Conservation (phyloP, 2,329 filamentous ascomycete genomes). For the Mollisia scopiformis region DNA sequence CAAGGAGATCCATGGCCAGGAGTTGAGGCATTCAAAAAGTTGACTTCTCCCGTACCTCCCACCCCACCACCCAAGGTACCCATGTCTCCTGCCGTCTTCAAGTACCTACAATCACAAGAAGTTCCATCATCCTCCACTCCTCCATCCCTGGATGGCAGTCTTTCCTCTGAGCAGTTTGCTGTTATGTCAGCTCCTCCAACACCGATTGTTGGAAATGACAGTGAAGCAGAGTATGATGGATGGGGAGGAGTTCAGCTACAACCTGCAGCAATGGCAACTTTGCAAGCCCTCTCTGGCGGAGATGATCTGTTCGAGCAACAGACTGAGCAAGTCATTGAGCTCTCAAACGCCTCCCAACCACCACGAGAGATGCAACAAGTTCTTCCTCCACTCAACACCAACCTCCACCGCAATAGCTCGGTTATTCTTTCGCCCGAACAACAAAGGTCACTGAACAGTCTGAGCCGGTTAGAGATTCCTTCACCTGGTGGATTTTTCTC, state of each 20-base stretch:
- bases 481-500: slow-evolving; percentile 93
- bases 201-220: slow-evolving; percentile 66
- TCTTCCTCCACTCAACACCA: slow-evolving; percentile 52
- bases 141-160: slow-evolving; percentile 82
- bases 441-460: slow-evolving; percentile 65
- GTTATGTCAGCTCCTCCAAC: slow-evolving; percentile 83
- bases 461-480: slow-evolving; percentile 84
- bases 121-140: slow-evolving; percentile 78
- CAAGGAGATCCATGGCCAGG: slow-evolving; percentile 49
- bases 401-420: slow-evolving; percentile 37
- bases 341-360: slow-evolving; percentile 32
- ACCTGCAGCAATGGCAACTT: slow-evolving; percentile 76
- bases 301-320: slow-evolving; percentile 64
- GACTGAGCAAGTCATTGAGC: slow-evolving; percentile 57
- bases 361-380: slow-evolving; percentile 57
- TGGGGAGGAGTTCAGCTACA: slow-evolving; percentile 80
- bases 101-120: slow-evolving; percentile 69
- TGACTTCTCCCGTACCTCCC: slow-evolving; percentile 61
- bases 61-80: slow-evolving; percentile 70
- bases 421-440: slow-evolving; percentile 52
- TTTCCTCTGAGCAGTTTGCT: slow-evolving; percentile 86
- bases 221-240: slow-evolving; percentile 58
- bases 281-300: slow-evolving; percentile 71
- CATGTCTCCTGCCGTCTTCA: slow-evolving; percentile 76
- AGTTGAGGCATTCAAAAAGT: slow-evolving; percentile 48